Evolutionary conservation across 176 grass and related monocot species (phyloP).

Genomic region (Phoenix roebelenii): DNA sequence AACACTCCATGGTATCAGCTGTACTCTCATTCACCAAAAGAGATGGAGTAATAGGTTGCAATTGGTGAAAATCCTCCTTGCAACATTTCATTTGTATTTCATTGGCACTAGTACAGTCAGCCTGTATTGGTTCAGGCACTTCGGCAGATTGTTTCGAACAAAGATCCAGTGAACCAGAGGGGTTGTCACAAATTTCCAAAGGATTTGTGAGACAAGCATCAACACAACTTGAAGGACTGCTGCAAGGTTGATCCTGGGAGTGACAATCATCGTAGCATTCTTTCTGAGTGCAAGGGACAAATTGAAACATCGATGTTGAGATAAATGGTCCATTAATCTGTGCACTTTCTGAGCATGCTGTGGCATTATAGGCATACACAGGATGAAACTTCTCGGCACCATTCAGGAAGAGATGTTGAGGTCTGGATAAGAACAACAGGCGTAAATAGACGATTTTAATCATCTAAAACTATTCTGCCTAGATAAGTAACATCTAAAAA

Average conservation of each 20-base stretch:
- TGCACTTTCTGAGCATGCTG: not conserved
- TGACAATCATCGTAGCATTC: not conserved
- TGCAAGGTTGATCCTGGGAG: constrained; percentile 1
- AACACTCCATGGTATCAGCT: constrained; percentile 38
- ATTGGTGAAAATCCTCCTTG: constrained; percentile 1
- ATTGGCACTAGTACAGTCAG: not conserved
- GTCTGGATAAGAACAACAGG: constrained; percentile 1
- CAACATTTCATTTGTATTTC: not conserved
- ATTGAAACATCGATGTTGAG: not conserved
- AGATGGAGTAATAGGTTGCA: constrained; percentile 11
- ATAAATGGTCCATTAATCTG: not conserved
- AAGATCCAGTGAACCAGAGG: not conserved
- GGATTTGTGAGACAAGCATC: constrained; percentile 5
- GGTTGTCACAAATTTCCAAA: not conserved
- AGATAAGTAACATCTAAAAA: not conserved
- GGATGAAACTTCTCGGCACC: not conserved
- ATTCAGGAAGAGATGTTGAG: not conserved
- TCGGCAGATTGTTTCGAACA: not conserved
- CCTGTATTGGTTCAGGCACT: not conserved
- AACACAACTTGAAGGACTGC: constrained; percentile 12
- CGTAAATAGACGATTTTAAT: not conserved
- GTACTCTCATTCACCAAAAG: constrained; percentile 15
- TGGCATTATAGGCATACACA: not conserved
- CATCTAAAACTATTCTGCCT: not conserved
- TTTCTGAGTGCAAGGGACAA: not conserved